Conservation (phyloP, 805 yeast genomes). For the Saccharomycopsis selenospora region DNA sequence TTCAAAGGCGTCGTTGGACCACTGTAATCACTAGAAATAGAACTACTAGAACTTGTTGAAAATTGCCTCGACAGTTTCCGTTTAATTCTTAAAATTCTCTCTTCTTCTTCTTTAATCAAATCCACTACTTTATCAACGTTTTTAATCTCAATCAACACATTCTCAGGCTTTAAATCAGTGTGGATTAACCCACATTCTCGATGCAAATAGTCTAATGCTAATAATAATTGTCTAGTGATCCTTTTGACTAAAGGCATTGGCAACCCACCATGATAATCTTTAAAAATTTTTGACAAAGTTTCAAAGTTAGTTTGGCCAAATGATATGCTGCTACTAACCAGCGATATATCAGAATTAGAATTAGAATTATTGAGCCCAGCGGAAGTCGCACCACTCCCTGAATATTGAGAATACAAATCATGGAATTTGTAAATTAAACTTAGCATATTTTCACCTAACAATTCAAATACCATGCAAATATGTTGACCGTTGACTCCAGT, state of each 20-base stretch:
- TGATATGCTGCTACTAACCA: conserved; percentile 8
- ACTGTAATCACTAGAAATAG: neutral
- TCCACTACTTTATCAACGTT: conserved; percentile 72
- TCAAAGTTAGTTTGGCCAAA: conserved; percentile 17
- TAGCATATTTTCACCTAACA: conserved; percentile 85
- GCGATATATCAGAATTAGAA: neutral
- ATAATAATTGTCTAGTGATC: conserved; percentile 67
- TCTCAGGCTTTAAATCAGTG: conserved; percentile 69
- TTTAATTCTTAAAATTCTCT: neutral
- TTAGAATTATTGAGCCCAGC: neutral
- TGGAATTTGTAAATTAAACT: conserved; percentile 69
- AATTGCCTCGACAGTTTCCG: neutral
- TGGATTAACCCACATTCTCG: conserved; percentile 68
- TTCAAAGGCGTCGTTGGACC: neutral
- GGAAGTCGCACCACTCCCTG: neutral
- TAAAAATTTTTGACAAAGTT: conserved; percentile 15
- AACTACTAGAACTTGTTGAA: neutral
- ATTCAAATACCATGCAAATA: conserved; percentile 96
- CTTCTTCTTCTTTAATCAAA: conserved; percentile 19
- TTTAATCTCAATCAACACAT: conserved; percentile 71
- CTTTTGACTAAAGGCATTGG: conserved; percentile 72
- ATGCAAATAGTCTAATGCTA: conserved; percentile 67
- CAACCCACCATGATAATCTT: conserved; percentile 62
- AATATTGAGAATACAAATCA: conserved; percentile 25
- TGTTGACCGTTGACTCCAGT: conserved; percentile 88